Conservation (phyloP, 2,329 filamentous ascomycete species). For the Colletotrichum spinosum region DNA sequence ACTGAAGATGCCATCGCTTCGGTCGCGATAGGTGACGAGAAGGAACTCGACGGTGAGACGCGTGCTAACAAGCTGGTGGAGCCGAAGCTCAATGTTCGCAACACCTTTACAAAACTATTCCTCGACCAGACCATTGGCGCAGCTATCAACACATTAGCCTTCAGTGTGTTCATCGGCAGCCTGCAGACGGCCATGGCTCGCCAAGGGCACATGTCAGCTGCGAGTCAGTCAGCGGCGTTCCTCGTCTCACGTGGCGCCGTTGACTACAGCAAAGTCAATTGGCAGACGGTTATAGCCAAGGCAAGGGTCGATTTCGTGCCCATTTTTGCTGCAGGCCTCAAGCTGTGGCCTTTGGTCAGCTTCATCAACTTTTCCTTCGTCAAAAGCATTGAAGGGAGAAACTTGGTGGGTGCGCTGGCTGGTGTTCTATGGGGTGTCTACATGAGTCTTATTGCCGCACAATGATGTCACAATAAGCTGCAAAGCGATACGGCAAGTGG, state of each 20-base stretch:
- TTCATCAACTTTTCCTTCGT: constrained; percentile 76
- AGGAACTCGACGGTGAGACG: constrained; percentile 51
- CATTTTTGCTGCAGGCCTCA: constrained; percentile 75
- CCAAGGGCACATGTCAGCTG: constrained; percentile 48
- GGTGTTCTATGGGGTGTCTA: constrained; percentile 82
- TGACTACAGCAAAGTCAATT: constrained; percentile 59
- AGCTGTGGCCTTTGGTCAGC: constrained; percentile 78
- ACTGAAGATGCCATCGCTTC: constrained; percentile 52
- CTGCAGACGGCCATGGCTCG: constrained; percentile 62
- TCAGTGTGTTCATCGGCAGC: constrained; percentile 69
- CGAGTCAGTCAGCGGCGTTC: constrained; percentile 45
- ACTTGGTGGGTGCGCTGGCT: constrained; percentile 77
- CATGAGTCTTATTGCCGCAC: constrained; percentile 71
- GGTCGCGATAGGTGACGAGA: constrained; percentile 54
- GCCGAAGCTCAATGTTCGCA: constrained; percentile 68
- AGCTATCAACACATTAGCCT: constrained; percentile 72
- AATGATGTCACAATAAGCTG: constrained; percentile 25
- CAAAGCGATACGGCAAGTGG: background rate
- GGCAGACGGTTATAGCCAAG: constrained; percentile 55
- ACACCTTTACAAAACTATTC: constrained; percentile 74
- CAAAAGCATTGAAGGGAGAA: constrained; percentile 76
- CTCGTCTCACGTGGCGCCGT: constrained; percentile 51
- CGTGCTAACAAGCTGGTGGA: constrained; percentile 54
- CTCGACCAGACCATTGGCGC: constrained; percentile 78
- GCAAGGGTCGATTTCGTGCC: constrained; percentile 69